Evolutionary conservation across 2,329 filamentous ascomycete species (phyloP), one percentile per base, ranked within the genome.

Genomic region (Aspergillus tanneri): DNA sequence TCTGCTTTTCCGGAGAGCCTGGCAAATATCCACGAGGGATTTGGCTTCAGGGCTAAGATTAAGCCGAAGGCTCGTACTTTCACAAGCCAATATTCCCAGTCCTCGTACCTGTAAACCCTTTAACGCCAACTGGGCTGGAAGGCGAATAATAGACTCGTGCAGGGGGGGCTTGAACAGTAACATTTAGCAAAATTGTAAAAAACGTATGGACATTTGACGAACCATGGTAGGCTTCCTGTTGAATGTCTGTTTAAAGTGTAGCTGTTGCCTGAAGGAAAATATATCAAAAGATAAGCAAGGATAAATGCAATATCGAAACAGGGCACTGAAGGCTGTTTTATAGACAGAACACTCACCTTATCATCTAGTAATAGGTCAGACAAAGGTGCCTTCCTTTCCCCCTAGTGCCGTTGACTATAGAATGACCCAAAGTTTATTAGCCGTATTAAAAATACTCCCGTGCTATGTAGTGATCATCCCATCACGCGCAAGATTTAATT

Each of bases 101-200:
- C 34, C 38, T 46, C 43, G 43, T 46, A 35, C 34, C 43, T 25
- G 34, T 6, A 46, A 9, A 35, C 34, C 43, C n/a, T 46, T 46
- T 35, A 46, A 46, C 21, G 43, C 43, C 32, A 35, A 23, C 34
- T 46, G 43, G 43, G 43, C 43, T 11, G 32, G 23, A 18, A 19
- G 21, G 32, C 43, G 43, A 39, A 46, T 34, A 30, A 38, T 46
- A 22, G 34, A 27, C 34, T n/a, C 19, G 43, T 38, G 43, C 30
- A 46, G 39, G 14, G 35, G 43, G 14, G 23, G 38, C 21, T 18
- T 10, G 34, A 24, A 16, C 43, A 28, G 25, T 18, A 10, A 28
- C 24, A 38, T 34, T 46, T 38, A 46, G 23, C n/a, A n/a, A n/a
- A n/a, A n/a, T 46, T 5, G 11, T 22, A 18, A 36, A 38, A 21